Percentiles rank a stretch among this genome's conserved stretches.
These are phyloP conservation scores for Erodium chrysanthum DNA, from an alignment of 441 rosid species.

Conservation along the genomic window DNA sequence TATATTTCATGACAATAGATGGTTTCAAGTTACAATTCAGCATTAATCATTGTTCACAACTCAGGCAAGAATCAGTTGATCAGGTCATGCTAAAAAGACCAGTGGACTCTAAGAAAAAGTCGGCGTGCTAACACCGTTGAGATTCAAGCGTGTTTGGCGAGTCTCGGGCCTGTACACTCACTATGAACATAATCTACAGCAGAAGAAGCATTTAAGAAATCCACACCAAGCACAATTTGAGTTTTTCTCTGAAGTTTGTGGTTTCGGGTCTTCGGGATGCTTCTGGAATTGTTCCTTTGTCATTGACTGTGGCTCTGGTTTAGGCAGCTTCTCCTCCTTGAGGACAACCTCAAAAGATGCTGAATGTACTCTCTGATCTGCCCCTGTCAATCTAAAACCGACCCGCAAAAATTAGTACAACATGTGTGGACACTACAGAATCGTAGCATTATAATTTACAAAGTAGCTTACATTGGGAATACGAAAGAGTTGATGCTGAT, in stretches of 20 bases:
- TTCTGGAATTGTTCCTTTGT: background rate
- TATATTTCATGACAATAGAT: background rate
- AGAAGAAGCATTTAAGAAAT: background rate
- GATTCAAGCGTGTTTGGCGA: background rate
- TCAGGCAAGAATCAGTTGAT: background rate
- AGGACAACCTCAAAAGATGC: background rate
- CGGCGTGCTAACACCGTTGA: no score
- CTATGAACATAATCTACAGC: background rate
- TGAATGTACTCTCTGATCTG: background rate
- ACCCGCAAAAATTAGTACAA: background rate
- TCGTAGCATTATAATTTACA: no score
- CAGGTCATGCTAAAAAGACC: background rate
- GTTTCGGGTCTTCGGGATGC: background rate
- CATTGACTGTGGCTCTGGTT: background rate
- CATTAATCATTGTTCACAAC: background rate
- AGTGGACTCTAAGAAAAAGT: background rate
- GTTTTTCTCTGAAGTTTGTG: background rate
- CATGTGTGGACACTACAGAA: background rate
- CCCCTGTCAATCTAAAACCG: background rate
- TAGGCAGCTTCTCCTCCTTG: background rate
- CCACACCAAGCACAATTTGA: background rate
- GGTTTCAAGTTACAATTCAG: background rate
- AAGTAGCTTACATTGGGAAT: no score
- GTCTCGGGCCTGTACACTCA: background rate
- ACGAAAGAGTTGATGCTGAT: no score